Base-by-base conservation (phyloP, 2,329 filamentous ascomycete species). In the Cordyceps fumosorosea region DNA sequence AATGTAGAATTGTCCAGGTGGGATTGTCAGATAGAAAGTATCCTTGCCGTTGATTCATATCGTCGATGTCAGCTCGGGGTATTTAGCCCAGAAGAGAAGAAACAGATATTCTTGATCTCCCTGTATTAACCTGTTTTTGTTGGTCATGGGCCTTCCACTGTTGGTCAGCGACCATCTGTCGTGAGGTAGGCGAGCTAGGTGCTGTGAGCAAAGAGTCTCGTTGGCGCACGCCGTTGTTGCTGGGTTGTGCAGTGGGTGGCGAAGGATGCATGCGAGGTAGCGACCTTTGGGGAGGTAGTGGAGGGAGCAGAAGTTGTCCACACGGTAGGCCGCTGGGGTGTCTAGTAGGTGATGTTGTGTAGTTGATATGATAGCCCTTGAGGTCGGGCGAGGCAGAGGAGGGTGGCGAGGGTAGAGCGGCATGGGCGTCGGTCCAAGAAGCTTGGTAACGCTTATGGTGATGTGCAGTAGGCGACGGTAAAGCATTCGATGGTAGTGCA, bases 331-430 rank as follows among this genome's bases (percentile, higher is more conserved):
- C 70, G 76, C 68, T 63, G 44, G 65, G 29, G 3, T 29, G 69
- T 69, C 76, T 69, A 18, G 70, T 18, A n/a, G 85, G 84, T 12
- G 86, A 88, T 34, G 81, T 81, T 4, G 85, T 86, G 70, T 84
- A 84, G 62, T 83, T 37, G 34, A 11, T 8, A 45, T 45, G 80
- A 1, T 86, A 88, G 65, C 83, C 82, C 71, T 95, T 90, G 0
- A 89, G 91, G 56, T 80, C 77, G 2, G 88, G 90, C 0, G 76
- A 77, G 32, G 72, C 69, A 45, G 82, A 79, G 59, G 70, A 70
- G 60, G 67, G 70, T 5, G 76, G 76, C 7, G 76, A 77, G 2
- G 73, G 72, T 5, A 77, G 68, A 29, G 73, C 72, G 10, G 70
- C 68, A 18, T 76, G 72, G 10, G 70, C 68, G n/a, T 76, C 73